Evolutionary conservation across 106 monocot species (phyloP).

Genomic region (Phalaenopsis equestris): DNA sequence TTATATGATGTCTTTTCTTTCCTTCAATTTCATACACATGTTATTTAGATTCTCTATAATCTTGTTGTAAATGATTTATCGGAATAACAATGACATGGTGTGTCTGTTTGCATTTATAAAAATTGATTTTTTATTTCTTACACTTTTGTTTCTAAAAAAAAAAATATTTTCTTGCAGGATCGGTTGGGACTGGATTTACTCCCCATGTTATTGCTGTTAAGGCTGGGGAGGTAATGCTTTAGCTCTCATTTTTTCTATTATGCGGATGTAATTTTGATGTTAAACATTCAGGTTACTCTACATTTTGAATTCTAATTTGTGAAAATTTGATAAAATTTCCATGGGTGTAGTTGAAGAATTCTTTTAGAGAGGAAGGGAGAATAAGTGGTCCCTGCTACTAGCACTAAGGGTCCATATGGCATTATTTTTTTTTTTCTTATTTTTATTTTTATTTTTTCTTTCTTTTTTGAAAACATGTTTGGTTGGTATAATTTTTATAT

Average conservation of each 20-base stretch:
- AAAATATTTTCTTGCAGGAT: constrained; percentile 28
- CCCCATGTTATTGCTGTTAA: constrained; percentile 59
- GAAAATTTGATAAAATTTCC: not conserved
- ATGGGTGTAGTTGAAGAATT: not conserved
- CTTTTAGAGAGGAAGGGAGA: not conserved
- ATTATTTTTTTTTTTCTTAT: too few relatives aligned
- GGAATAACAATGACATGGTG: not conserved
- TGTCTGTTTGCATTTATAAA: not conserved
- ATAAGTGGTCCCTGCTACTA: too few relatives aligned
- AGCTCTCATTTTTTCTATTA: not conserved
- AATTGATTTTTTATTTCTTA: not conserved
- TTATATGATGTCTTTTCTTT: not conserved
- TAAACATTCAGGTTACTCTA: not conserved
- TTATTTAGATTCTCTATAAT: constrained; percentile 1
- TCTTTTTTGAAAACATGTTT: too few relatives aligned
- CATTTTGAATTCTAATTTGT: not conserved
- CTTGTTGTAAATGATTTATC: not conserved
- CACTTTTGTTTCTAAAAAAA: not conserved
- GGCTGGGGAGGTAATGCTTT: constrained; percentile 57
- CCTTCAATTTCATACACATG: not conserved
- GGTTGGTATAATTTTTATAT: too few relatives aligned
- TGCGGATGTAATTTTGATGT: not conserved
- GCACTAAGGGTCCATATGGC: too few relatives aligned
- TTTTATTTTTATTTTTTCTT: too few relatives aligned
- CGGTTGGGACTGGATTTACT: constrained; percentile 41